Evolutionary conservation across 2,329 filamentous ascomycete genomes (phyloP), one percentile per base, ranked within the genome.

Genomic region (Cercospora sp.): DNA sequence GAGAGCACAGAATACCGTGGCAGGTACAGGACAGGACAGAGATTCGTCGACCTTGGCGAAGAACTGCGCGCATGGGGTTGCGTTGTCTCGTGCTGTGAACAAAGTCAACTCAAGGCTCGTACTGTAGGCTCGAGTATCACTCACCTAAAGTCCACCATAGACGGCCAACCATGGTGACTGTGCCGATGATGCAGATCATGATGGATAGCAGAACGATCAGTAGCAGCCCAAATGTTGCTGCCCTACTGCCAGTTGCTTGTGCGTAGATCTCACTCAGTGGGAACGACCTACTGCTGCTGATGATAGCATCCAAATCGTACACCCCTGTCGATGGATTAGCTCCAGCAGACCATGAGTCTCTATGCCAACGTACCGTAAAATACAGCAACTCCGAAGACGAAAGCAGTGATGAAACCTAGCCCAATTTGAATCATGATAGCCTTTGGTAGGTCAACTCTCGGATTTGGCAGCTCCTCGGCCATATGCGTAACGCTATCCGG

Each of bases 11-110:
- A 86, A 82, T n/a, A 89, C 69, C 0, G 87, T 88, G 1, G 88
- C 82, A 65, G 85, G 84, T 67, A 89, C 80, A 0, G 88, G 88
- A 73, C 87, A 89, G 64, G 86, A 86, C 65, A 87, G 83, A 1
- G 71, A 78, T 69, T 82, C 80, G 75, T 85, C 84, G 71, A 90
- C 86, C 18, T 74, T 77, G n/a, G 83, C 80, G 67, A 89, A 85
- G 77, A 86, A 79, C 10, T 73, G 65, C 1, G 84, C 81, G 73
- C 88, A 85, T 0, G 88, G 88, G 2, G 88, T 87, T 2, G 87
- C 87, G 45, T 85, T 84, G 75, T 90, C 88, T 33, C 88, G 84
- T 42, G 87, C 53, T 58, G 26, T 30, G 28, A 9, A 13, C 13
- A 26, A 3, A 8, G 3, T 58, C 8, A 31, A 26, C 10, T 51